These are phyloP conservation scores for Zygnema circumcarinatum DNA, from an alignment of 139 green algal genomes.

Conservation along the genomic window DNA sequence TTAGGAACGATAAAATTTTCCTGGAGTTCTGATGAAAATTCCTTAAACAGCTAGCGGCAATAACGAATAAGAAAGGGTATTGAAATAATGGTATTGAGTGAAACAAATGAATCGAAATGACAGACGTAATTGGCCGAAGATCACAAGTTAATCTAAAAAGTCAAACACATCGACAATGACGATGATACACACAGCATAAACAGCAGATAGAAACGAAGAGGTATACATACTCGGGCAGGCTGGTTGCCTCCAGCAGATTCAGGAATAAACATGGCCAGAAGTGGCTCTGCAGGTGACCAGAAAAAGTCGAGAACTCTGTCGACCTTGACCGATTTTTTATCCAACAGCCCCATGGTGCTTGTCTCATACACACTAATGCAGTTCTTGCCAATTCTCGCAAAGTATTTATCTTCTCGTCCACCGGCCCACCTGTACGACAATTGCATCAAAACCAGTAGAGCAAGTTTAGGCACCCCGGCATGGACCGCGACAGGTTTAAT, in stretches of 20 bases:
- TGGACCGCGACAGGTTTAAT: too few species aligned
- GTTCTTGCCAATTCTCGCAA: slow-evolving; percentile 83
- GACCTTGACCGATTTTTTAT: slow-evolving; percentile 92
- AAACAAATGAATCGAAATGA: too few species aligned
- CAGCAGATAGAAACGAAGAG: too few species aligned
- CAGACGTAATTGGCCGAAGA: too few species aligned
- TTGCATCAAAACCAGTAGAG: background rate
- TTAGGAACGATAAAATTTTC: too few species aligned
- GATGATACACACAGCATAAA: too few species aligned
- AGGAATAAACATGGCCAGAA: slow-evolving; percentile 84
- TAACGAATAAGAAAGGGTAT: background rate
- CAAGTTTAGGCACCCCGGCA: too few species aligned
- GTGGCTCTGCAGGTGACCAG: slow-evolving; percentile 86
- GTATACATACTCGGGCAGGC: slow-evolving; percentile 61
- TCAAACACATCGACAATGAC: too few species aligned
- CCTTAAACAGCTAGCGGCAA: background rate
- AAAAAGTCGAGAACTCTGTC: slow-evolving; percentile 89
- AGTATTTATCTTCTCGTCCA: slow-evolving; percentile 79
- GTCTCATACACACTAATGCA: slow-evolving; percentile 84
- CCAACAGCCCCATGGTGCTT: slow-evolving; percentile 73
- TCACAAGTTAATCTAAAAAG: too few species aligned
- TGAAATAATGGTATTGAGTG: background rate
- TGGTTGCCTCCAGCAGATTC: slow-evolving; percentile 82
- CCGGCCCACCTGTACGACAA: slow-evolving; percentile 77
- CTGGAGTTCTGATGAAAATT: too few species aligned